Conservation (phyloP, 108 stramenopile genomes). For the Bacterosira constricta region DNA sequence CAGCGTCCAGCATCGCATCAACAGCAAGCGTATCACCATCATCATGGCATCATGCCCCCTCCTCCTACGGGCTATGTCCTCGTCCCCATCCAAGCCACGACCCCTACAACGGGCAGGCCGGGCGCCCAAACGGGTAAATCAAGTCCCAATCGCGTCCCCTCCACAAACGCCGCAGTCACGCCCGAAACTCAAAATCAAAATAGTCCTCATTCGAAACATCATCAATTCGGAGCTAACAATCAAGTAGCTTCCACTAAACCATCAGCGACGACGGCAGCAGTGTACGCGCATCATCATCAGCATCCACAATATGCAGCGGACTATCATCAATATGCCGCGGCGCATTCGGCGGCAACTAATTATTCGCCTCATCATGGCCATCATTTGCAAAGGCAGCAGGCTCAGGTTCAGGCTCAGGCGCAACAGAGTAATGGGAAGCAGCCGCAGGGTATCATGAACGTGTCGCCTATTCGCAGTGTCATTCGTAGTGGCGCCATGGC, state of each 20-base stretch:
- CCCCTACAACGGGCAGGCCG: no score
- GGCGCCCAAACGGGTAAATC: background rate
- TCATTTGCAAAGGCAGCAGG: background rate
- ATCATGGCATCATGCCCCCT: background rate
- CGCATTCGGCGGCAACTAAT: no score
- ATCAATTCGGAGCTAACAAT: background rate
- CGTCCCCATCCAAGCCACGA: background rate
- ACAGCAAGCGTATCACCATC: background rate
- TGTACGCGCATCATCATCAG: background rate
- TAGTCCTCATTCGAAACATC: background rate
- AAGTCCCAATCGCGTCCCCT: background rate
- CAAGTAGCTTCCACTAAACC: background rate
- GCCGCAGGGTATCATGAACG: background rate
- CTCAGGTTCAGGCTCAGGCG: background rate
- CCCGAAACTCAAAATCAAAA: background rate
- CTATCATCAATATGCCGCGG: background rate
- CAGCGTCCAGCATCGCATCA: no score
- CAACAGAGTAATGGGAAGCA: background rate
- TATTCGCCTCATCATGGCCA: background rate
- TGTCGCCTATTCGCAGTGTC: no score
- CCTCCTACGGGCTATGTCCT: constrained; percentile 1
- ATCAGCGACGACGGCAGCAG: no score
- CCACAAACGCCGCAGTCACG: background rate
- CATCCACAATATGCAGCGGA: background rate
- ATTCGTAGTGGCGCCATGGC: no score